Evolutionary conservation across 441 rosid species (phyloP).

Genomic region (Metrosideros polymorpha): DNA sequence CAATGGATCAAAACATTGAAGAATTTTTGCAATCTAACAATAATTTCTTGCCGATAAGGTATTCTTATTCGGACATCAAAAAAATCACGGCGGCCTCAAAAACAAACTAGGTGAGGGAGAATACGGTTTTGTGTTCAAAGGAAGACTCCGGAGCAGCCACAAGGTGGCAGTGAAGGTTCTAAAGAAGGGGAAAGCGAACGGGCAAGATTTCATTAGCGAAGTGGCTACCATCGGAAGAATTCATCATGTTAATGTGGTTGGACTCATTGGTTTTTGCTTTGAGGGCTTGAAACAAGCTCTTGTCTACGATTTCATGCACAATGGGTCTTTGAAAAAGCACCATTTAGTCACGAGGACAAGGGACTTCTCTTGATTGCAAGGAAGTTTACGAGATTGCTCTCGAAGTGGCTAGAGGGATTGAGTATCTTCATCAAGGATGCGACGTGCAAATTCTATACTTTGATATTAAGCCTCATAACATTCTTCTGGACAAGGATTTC

Average conservation of each 20-base stretch:
- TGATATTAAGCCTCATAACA: no score
- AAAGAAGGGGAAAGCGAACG: neutral
- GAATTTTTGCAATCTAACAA: no score
- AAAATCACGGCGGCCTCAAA: neutral
- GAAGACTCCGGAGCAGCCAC: neutral
- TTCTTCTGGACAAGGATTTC: no score
- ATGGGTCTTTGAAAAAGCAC: neutral
- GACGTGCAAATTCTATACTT: no score
- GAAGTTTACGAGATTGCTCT: no score
- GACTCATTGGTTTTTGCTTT: neutral
- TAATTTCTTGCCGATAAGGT: no score
- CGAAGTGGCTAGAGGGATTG: no score
- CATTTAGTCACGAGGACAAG: neutral
- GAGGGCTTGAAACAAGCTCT: neutral
- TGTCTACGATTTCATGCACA: no score
- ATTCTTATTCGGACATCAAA: neutral
- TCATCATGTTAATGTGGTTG: neutral
- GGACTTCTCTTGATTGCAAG: no score
- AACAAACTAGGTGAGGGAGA: neutral
- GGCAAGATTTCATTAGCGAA: neutral
- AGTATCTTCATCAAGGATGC: no score
- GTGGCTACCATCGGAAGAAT: neutral
- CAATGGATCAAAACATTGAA: no score
- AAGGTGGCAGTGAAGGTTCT: neutral
- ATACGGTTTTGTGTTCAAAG: neutral